Evolutionary conservation across 2,329 filamentous ascomycete genomes (phyloP).

Genomic region (Rhynchosporium secalis): DNA sequence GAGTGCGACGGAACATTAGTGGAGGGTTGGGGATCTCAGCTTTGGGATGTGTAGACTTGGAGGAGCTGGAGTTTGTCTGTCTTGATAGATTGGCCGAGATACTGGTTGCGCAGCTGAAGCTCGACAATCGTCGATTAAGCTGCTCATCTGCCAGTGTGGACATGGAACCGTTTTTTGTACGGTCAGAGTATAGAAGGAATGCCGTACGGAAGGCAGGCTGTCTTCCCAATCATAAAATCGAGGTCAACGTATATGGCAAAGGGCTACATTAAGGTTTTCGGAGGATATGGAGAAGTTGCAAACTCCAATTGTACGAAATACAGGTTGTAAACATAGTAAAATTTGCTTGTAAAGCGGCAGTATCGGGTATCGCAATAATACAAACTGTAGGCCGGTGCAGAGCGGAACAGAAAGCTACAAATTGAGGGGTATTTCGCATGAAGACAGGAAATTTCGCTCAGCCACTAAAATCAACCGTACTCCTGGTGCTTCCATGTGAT

Average conservation of each 20-base stretch:
- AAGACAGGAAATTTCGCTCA: slow-evolving; percentile 10
- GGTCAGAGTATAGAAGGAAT: neutral
- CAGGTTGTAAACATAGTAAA: slow-evolving; percentile 2
- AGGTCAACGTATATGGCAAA: neutral
- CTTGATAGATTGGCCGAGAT: neutral
- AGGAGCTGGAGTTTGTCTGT: neutral
- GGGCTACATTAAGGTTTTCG: slow-evolving; percentile 4
- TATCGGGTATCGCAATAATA: slow-evolving; percentile 20
- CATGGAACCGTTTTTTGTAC: no score
- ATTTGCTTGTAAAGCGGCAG: slow-evolving; percentile 5
- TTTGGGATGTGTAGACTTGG: neutral
- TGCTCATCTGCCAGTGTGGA: no score
- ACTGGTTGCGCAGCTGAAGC: neutral
- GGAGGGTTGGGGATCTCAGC: neutral
- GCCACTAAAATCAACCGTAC: neutral
- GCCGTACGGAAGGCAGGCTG: neutral
- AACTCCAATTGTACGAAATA: neutral
- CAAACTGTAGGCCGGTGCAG: slow-evolving; percentile 10
- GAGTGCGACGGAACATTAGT: slow-evolving; percentile 42
- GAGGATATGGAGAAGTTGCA: neutral
- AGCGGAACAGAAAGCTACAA: slow-evolving; percentile 13
- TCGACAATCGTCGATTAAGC: no score
- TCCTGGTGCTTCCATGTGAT: neutral
- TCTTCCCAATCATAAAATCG: neutral
- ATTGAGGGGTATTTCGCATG: slow-evolving; percentile 18